Evolutionary conservation across 2,329 filamentous ascomycete species (phyloP).

Genomic region (Talaromyces piceae): DNA sequence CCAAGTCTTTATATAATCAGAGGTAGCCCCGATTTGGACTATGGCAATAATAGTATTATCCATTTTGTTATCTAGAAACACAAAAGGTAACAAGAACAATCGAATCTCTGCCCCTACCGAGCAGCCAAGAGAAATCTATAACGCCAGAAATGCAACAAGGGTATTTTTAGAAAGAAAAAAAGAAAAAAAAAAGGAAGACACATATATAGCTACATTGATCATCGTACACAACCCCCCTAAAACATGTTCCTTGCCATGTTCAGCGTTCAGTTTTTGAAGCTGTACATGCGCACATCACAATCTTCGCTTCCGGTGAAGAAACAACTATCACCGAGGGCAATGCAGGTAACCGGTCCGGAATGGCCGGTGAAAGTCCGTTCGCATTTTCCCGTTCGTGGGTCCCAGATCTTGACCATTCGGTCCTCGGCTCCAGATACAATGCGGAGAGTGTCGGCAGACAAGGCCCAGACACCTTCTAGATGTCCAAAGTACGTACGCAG

Average conservation of each 20-base stretch:
- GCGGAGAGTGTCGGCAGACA: conserved; percentile 80
- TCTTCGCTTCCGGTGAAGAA: conserved; percentile 93
- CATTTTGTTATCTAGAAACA: too few species aligned
- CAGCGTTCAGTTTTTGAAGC: conserved; percentile 45
- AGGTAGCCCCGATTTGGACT: too few species aligned
- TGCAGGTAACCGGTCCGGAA: conserved; percentile 82
- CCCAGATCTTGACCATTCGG: conserved; percentile 93
- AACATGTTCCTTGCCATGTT: neutral
- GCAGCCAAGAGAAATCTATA: neutral
- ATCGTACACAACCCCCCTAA: neutral
- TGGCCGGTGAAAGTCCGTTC: conserved; percentile 90
- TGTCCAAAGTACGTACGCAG: conserved; percentile 94
- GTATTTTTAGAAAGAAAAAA: neutral
- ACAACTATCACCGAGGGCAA: conserved; percentile 79
- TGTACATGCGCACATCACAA: conserved; percentile 79
- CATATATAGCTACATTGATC: neutral
- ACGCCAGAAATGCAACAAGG: neutral
- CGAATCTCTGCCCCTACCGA: too few species aligned
- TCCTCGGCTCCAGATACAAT: conserved; percentile 88
- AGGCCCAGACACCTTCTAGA: conserved; percentile 89
- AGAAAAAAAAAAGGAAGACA: neutral
- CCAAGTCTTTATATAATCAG: too few species aligned
- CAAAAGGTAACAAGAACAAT: too few species aligned
- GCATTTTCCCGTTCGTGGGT: conserved; percentile 81
- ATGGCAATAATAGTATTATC: too few species aligned